Base-by-base conservation (phyloP, 352 stramenopile genomes). In the Phytophthora parvispora region DNA sequence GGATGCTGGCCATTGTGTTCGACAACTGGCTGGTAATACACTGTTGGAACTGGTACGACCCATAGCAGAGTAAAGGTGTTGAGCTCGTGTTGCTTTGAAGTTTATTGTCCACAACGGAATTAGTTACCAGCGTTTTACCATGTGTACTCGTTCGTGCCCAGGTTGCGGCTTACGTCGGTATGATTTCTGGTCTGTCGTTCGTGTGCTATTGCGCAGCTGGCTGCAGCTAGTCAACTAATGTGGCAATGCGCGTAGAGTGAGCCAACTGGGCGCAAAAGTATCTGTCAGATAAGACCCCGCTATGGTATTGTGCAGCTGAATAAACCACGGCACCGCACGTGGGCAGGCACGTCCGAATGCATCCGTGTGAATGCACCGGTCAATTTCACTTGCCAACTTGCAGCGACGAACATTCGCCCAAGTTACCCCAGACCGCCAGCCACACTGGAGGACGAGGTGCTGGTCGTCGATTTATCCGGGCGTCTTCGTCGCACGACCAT, bases 371-470 rank as follows among this genome's bases (percentile, higher is more conserved):
- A 27, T 50, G n/a, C n/a, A n/a, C n/a, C 42, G 42, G 8, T 18
- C n/a, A 50, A 16, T 20, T 15, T 50, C 48, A 54, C 25, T 54
- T 54, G 48, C 25, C 25, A 54, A 45, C 36, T 45, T 72, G 55
- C 67, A 56, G 49, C 32, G 58, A 67, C 48, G 54, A 40, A 43
- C 20, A 49, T 27, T 60, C 52, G 34, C 49, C 53, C 47, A 50
- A 66, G 48, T 71, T 42, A 28, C 9, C 27, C 12, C 8, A 50
- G 50, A 32, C 25, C 20, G 8, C 2, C 28, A 28, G 12, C 48
- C 31, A 60, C 60, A 18, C 42, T 66, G 66, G 66, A 74, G 56
- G 64, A 76, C 55, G 64, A 76, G 13, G 50, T 76, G 27, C 32
- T 63, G 12, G 47, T 73, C 24, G 57, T 72, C 43, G 63, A 72